Conservation (phyloP, 169 alveolate genomes). For the Eimeria nieschulzi region DNA sequence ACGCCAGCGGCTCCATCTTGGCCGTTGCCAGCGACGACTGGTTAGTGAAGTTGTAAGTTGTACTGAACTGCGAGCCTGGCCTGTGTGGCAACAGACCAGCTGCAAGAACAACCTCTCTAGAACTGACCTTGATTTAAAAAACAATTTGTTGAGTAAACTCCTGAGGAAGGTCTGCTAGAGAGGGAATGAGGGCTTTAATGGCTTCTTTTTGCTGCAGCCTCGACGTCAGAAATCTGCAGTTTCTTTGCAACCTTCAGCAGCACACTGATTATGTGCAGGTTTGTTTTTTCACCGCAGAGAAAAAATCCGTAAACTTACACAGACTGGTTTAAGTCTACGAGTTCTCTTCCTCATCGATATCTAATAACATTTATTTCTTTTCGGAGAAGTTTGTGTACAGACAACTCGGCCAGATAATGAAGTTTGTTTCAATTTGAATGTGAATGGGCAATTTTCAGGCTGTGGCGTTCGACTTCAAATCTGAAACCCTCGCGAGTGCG, state of each 20-base stretch:
- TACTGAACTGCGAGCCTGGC: not conserved
- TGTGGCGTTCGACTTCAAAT: not conserved
- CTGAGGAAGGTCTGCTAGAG: no score
- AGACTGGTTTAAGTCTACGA: no score
- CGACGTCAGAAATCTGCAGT: not conserved
- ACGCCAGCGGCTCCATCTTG: conserved; percentile 86
- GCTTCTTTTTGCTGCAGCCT: not conserved
- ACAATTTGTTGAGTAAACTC: not conserved
- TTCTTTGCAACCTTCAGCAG: not conserved
- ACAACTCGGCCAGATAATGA: no score
- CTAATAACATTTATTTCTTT: no score
- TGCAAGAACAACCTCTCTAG: no score
- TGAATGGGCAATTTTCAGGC: not conserved
- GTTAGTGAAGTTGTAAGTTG: conserved; percentile 82
- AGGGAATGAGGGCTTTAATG: no score
- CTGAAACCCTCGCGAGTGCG: not conserved
- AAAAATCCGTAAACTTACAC: no score
- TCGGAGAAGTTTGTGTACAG: no score
- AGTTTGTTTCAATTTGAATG: no score
- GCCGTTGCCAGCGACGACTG: conserved; percentile 90
- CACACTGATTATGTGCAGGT: not conserved
- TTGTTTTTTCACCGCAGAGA: not conserved
- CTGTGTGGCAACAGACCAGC: not conserved
- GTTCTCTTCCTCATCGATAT: no score
- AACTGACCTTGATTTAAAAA: no score